Conservation (phyloP, 176 grass and related monocot species). For the Carex kokanica region DNA sequence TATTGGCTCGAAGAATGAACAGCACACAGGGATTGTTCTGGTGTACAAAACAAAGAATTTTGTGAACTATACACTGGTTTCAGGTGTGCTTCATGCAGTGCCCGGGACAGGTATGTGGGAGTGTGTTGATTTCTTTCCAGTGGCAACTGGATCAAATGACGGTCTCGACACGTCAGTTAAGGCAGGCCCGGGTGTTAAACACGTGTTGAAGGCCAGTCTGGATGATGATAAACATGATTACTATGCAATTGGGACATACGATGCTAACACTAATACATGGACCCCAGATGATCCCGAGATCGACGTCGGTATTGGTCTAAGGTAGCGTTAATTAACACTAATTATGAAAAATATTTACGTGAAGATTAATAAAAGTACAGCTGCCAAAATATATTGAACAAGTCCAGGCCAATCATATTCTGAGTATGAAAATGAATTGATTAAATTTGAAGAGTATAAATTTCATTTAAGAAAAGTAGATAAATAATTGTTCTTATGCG, state of each 20-base stretch:
- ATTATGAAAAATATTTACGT: neutral
- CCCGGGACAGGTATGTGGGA: slow-evolving; percentile 88
- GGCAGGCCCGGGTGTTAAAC: slow-evolving; percentile 58
- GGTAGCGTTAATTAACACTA: slow-evolving; percentile 11
- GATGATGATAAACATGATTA: slow-evolving; percentile 85
- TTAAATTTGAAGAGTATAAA: neutral
- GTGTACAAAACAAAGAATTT: slow-evolving; percentile 85
- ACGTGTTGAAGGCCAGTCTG: slow-evolving; percentile 80
- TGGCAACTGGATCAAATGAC: slow-evolving; percentile 25
- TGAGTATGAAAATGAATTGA: slow-evolving; percentile 6
- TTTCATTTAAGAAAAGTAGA: slow-evolving; percentile 10
- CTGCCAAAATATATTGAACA: neutral
- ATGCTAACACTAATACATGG: slow-evolving; percentile 39
- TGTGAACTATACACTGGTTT: slow-evolving; percentile 47
- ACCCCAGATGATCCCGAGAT: slow-evolving; percentile 52
- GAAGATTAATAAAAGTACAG: neutral
- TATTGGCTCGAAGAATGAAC: slow-evolving; percentile 59
- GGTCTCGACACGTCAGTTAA: slow-evolving; percentile 59
- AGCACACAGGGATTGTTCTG: slow-evolving; percentile 50
- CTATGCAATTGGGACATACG: slow-evolving; percentile 83
- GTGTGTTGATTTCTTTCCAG: slow-evolving; percentile 96
- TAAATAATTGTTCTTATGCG: neutral
- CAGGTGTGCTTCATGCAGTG: slow-evolving; percentile 57
- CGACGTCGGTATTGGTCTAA: slow-evolving; percentile 80
- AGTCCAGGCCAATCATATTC: neutral